A percentile compares a stretch with the other conserved stretches of the same genome.
phyloP scores from a whole-genome alignment of 441 rosid species.

The Croton laevigatus region DNA sequence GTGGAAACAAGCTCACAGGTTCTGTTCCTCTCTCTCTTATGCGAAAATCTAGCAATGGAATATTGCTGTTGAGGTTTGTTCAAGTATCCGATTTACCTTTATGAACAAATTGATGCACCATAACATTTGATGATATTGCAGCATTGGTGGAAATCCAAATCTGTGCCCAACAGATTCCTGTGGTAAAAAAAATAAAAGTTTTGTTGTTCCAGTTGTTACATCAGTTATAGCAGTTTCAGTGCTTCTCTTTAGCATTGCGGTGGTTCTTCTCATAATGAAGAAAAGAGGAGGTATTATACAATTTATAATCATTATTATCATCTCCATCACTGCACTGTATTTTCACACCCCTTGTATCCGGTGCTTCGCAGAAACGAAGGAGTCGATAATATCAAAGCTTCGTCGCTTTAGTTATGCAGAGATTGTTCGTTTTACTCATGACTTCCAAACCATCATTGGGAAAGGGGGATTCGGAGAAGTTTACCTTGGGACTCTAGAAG shows the following conservation, averaged over 20 bases:
- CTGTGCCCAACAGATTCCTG: background rate
- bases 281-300: background rate
- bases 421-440: slow-evolving; percentile 33
- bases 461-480: slow-evolving; percentile 52
- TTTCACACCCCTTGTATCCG: background rate
- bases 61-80: slow-evolving; percentile 22
- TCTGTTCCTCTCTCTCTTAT: slow-evolving; percentile 16
- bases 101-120: background rate
- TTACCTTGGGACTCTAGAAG: slow-evolving; percentile 29
- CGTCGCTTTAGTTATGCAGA: slow-evolving; percentile 28
- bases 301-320: background rate
- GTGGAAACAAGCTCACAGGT: slow-evolving; percentile 19
- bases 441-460: slow-evolving; percentile 35
- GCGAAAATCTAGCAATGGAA: slow-evolving; percentile 15
- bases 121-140: background rate
- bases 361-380: background rate
- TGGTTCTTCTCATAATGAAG: background rate
- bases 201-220: background rate
- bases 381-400: slow-evolving; percentile 20
- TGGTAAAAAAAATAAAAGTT: background rate
- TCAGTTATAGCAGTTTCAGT: background rate
- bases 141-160: no score
- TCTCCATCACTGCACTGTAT: background rate
- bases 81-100: background rate
- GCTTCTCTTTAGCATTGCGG: background rate